Percentiles rank a stretch among this genome's conserved stretches.
These are phyloP conservation scores for Fusarium citri DNA, from an alignment of 2,329 filamentous ascomycete species.

Conservation along the genomic window DNA sequence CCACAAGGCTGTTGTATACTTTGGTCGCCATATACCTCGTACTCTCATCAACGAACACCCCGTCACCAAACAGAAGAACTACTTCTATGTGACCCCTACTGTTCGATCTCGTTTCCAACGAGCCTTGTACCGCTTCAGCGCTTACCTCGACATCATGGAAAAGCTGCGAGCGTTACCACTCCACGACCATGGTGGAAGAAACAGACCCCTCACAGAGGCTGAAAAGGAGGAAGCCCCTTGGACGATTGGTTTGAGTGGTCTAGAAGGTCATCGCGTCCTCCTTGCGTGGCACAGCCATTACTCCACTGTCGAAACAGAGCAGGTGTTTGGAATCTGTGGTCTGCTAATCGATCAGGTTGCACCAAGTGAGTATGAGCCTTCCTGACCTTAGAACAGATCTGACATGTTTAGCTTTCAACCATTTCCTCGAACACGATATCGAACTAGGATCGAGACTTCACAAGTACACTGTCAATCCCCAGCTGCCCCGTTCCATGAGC, in stretches of 20 bases:
- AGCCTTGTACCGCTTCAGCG: conserved; percentile 13
- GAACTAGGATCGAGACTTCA: conserved; percentile 1
- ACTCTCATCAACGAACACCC: background rate
- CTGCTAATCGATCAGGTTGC: conserved; percentile 3
- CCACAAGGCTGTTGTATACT: conserved; percentile 11
- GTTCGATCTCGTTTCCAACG: conserved; percentile 16
- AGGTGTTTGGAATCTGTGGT: background rate
- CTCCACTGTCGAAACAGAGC: conserved; percentile 11
- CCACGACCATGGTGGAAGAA: background rate
- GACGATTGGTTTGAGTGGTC: background rate
- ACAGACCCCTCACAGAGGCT: background rate
- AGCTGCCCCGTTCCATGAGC: background rate
- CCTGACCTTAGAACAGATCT: background rate
- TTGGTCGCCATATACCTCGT: background rate
- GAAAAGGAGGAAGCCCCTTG: background rate
- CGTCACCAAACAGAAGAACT: background rate
- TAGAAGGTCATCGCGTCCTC: conserved; percentile 9
- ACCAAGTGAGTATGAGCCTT: background rate
- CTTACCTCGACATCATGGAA: background rate
- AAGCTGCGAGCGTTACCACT: background rate
- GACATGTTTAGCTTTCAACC: conserved; percentile 9
- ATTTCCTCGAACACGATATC: conserved; percentile 20
- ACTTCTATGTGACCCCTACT: background rate
- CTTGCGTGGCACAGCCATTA: background rate
- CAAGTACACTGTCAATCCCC: background rate